Conservation (phyloP, 2,329 filamentous ascomycete genomes). For the Elsinoe batatas region DNA sequence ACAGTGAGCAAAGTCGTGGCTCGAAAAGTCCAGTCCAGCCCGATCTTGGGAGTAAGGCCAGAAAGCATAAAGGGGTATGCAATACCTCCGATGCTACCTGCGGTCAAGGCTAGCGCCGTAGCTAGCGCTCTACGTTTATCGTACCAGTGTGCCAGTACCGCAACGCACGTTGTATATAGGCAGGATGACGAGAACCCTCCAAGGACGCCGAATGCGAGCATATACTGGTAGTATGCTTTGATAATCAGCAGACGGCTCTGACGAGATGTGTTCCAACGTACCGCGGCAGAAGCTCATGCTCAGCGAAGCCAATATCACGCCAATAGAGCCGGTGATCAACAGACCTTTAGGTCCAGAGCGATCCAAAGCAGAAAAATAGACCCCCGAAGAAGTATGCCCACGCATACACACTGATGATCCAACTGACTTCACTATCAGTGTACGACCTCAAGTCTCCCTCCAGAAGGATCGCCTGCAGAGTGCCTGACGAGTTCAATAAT, state of each 20-base stretch:
- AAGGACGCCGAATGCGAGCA: constrained; percentile 65
- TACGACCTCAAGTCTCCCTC: neutral
- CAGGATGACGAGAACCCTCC: constrained; percentile 63
- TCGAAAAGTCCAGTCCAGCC: constrained; percentile 50
- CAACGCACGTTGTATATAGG: constrained; percentile 72
- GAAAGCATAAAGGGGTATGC: constrained; percentile 54
- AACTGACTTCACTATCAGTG: neutral
- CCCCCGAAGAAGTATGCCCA: neutral
- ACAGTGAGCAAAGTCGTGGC: constrained; percentile 52
- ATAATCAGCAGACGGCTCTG: neutral
- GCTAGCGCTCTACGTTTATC: neutral
- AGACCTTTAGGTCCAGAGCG: neutral
- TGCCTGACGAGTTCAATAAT: neutral
- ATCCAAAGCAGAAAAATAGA: neutral
- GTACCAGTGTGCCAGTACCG: constrained; percentile 61
- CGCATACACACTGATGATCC: neutral
- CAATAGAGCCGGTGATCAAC: neutral
- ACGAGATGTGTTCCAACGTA: neutral
- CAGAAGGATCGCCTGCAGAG: neutral
- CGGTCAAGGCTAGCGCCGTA: neutral
- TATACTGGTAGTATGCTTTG: constrained; percentile 64
- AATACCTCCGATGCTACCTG: constrained; percentile 38
- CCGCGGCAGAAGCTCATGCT: neutral
- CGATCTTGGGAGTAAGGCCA: constrained; percentile 42
- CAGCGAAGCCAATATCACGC: neutral